Base-by-base conservation (phyloP, 2,329 filamentous ascomycete genomes). In the Teratosphaeria epicoccoides region DNA sequence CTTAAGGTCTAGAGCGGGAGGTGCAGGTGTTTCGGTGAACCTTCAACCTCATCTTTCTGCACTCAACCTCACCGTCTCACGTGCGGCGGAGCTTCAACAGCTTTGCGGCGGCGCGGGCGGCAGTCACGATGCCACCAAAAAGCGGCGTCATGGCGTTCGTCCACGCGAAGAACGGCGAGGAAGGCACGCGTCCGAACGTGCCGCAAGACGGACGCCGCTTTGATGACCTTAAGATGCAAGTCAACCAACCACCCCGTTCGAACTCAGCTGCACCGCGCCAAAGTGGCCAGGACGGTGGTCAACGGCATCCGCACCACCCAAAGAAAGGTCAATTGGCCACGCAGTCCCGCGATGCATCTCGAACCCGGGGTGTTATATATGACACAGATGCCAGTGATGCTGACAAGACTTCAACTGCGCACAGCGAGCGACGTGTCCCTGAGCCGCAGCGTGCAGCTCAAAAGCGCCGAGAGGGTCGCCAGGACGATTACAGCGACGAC, bases 341-440 rank as follows among this genome's bases (percentile, higher is more conserved):
- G 10, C 33, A 40, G n/a, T 40, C 33, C n/a, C 33, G 33, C n/a
- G 33, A 40, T 40, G n/a, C 33, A 40, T 40, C 33, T 46, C 33
- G 20, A 12, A 46, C 28, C 6, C 43, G n/a, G 24, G 37, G 28
- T 17, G 14, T 66, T 54, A 47, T 43, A 0, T 70, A 65, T 46
- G 69, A 65, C 47, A 71, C 69, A 52, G 68, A 71, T 53, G 63
- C 63, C 24, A 67, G 64, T 40, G 68, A 65, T 48, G 57, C 69
- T 24, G 68, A 68, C 45, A 67, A 63, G 4, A 69, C 66, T 23
- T 55, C 63, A 1, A 57, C 63, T 43, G 47, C 43, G 12, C 4
- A 49, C 17, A 52, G 53, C 43, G 25, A 43, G 7, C 40, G 47
- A 11, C 43, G n/a, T 3, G 24, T 29, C 24, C n/a, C 11, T 14